Percentiles rank a stretch among this genome's conserved stretches.
These are phyloP conservation scores for Pleurotus pulmonarius DNA, from an alignment of 768 basidiomycete genomes.

Conservation along the genomic window DNA sequence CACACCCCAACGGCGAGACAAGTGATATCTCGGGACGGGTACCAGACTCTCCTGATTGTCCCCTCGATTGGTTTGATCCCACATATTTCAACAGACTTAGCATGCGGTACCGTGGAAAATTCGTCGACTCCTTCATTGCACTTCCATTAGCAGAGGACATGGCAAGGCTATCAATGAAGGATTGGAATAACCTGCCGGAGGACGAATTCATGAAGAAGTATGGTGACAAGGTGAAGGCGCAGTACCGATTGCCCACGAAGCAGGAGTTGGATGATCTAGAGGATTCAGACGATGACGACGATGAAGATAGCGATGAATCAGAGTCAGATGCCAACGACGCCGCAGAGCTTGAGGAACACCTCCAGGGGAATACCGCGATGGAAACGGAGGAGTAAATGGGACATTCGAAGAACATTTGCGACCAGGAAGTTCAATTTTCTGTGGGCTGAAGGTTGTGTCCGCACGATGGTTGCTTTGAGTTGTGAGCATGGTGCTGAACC, in stretches of 20 bases:
- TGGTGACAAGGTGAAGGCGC: constrained; percentile 17
- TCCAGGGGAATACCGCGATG: too few relatives aligned
- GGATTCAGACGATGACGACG: constrained; percentile 8
- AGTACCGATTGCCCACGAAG: constrained; percentile 18
- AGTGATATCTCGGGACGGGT: not conserved
- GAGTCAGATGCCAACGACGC: too few relatives aligned
- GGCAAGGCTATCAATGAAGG: not conserved
- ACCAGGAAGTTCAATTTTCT: not conserved
- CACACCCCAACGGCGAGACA: too few relatives aligned
- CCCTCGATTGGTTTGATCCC: constrained; percentile 23
- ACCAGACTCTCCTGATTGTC: constrained; percentile 9
- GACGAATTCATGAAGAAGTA: constrained; percentile 17
- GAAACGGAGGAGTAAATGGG: too few relatives aligned
- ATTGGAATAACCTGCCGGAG: constrained; percentile 17
- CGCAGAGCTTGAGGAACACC: too few relatives aligned
- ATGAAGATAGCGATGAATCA: not conserved
- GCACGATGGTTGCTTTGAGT: constrained; percentile 10
- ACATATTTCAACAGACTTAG: constrained; percentile 16
- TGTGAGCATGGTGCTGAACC: not conserved
- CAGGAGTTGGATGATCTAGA: constrained; percentile 15
- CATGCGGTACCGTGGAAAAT: constrained; percentile 10
- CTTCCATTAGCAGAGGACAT: constrained; percentile 10
- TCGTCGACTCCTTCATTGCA: constrained; percentile 12
- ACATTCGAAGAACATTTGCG: too few relatives aligned
- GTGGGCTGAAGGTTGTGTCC: constrained; percentile 8